Percentiles rank a stretch among this genome's conserved stretches.
phyloP scores from a whole-genome alignment of 1,284 basidiomycete genomes.

The Boletus mariae region DNA sequence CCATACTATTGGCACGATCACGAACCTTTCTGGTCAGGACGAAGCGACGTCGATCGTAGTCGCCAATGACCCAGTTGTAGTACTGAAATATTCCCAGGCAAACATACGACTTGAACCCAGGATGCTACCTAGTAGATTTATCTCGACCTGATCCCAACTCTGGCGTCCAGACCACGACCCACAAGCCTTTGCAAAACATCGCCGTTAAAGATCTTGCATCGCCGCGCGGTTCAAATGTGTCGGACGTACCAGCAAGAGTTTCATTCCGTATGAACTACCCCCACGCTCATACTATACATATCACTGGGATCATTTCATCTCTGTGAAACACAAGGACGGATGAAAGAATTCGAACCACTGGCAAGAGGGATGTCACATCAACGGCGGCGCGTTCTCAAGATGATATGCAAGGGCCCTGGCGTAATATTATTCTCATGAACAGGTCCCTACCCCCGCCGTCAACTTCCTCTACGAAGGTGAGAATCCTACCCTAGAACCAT shows the following conservation, averaged over 20 bases:
- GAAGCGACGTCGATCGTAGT: slow-evolving; percentile 14
- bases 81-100: background rate
- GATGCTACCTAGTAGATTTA: background rate
- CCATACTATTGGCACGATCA: slow-evolving; percentile 1
- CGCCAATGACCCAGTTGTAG: background rate
- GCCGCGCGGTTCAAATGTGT: slow-evolving; percentile 14
- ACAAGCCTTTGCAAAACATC: background rate
- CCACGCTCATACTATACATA: slow-evolving; percentile 8
- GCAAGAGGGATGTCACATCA: slow-evolving; percentile 9
- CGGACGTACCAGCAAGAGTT: background rate
- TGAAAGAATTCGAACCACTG: slow-evolving; percentile 14
- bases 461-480: slow-evolving; percentile 6
- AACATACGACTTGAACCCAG: too few species aligned
- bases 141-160: too few species aligned
- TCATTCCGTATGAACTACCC: background rate
- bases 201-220: background rate
- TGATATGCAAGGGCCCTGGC: background rate
- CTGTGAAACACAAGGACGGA: slow-evolving; percentile 19
- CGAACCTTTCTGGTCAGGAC: background rate
- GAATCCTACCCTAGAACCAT: slow-evolving; percentile 2
- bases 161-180: too few species aligned
- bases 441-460: background rate
- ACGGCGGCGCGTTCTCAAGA: slow-evolving; percentile 7
- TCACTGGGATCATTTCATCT: slow-evolving; percentile 20
- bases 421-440: slow-evolving; percentile 11